These are phyloP conservation scores for Turritis glabra DNA, from an alignment of 345 rosid genomes.

Conservation along the genomic window DNA sequence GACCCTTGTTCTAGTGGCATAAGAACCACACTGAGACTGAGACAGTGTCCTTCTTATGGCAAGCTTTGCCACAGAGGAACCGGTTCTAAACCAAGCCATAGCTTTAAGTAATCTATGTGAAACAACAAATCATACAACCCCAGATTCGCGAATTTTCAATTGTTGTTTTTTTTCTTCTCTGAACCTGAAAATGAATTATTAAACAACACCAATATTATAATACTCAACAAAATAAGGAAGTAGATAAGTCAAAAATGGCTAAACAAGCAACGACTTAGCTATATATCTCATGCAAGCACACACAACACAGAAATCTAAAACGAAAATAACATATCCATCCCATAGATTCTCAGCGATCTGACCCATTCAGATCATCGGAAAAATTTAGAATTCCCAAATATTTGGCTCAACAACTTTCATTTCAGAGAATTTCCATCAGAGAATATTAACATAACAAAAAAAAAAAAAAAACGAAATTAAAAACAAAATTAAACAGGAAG, in stretches of 20 bases:
- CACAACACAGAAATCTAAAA: background rate
- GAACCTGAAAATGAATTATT: conserved; percentile 21
- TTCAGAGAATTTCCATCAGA: background rate
- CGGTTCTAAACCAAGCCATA: conserved; percentile 75
- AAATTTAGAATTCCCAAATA: background rate
- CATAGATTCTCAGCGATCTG: conserved; percentile 9
- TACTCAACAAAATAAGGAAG: background rate
- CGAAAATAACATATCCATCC: background rate
- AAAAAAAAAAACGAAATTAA: background rate
- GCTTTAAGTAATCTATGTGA: conserved; percentile 12
- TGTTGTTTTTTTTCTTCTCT: background rate
- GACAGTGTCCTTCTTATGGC: conserved; percentile 64
- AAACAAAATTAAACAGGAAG: background rate
- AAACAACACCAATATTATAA: background rate
- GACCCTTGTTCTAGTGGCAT: conserved; percentile 46
- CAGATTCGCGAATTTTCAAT: background rate
- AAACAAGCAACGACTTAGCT: background rate
- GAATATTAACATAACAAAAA: background rate
- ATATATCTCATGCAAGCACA: conserved; percentile 11
- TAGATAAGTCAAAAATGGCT: background rate
- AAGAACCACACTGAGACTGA: conserved; percentile 53
- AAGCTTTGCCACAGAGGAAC: conserved; percentile 59
- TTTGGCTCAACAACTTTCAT: background rate
- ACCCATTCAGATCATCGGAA: background rate
- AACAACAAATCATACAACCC: conserved; percentile 1